Conservation (phyloP, 2,329 filamentous ascomycete genomes). For the Ceratocystis ficicola region DNA sequence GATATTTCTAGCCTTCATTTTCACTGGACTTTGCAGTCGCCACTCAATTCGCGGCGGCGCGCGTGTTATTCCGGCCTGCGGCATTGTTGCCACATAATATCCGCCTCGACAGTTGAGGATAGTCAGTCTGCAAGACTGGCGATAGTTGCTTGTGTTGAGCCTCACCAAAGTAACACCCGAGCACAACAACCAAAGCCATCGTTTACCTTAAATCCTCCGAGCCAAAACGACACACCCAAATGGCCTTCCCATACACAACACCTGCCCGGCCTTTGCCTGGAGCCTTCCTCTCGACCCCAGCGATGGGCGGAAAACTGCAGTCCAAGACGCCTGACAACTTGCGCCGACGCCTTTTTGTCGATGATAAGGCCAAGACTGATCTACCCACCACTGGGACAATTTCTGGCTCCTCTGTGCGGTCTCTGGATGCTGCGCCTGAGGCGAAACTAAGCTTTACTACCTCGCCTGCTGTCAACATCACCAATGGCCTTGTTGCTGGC, state of each 20-base stretch:
- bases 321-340: constrained; percentile 33
- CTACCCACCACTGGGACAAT: neutral
- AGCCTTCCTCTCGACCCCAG: constrained; percentile 65
- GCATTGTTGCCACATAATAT: neutral
- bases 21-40: neutral
- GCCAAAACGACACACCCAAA: constrained; percentile 27
- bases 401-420: neutral
- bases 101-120: neutral
- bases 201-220: neutral
- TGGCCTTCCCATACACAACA: constrained; percentile 48
- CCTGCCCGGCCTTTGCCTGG: constrained; percentile 63
- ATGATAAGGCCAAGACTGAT: constrained; percentile 21
- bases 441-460: constrained; percentile 17
- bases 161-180: too few relatives aligned
- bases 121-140: neutral
- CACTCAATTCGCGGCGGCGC: neutral
- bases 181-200: neutral
- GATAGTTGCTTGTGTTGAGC: neutral
- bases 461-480: constrained; percentile 15
- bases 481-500: constrained; percentile 18
- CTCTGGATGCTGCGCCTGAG: constrained; percentile 22
- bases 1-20: neutral
- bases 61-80: neutral
- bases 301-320: constrained; percentile 35
- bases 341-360: constrained; percentile 41